These are phyloP conservation scores for Moesziomyces sp. DNA, from an alignment of 1,284 basidiomycete species.

Conservation along the genomic window DNA sequence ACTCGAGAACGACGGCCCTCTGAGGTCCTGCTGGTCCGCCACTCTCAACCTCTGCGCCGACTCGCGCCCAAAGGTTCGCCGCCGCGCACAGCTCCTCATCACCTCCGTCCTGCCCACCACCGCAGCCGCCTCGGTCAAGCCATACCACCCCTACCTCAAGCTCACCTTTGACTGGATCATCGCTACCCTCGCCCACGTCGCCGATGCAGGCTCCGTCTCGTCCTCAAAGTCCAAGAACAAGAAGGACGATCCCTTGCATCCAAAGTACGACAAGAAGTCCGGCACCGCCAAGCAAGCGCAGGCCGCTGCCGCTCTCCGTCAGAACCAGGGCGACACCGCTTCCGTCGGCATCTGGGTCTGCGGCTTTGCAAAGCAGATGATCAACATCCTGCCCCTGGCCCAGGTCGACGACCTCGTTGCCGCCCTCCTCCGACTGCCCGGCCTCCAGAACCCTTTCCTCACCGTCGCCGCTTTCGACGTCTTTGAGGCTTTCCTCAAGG, in stretches of 20 bases:
- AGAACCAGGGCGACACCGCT: slow-evolving; percentile 57
- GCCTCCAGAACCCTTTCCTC: slow-evolving; percentile 64
- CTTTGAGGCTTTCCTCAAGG: slow-evolving; percentile 63
- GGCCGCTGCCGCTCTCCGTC: slow-evolving; percentile 57
- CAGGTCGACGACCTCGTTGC: slow-evolving; percentile 48
- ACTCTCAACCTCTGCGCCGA: slow-evolving; percentile 86
- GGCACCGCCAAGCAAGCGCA: slow-evolving; percentile 60
- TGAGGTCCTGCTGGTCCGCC: slow-evolving; percentile 71
- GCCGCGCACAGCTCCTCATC: slow-evolving; percentile 86
- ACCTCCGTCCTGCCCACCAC: slow-evolving; percentile 72
- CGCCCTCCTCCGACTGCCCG: slow-evolving; percentile 57
- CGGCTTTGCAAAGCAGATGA: slow-evolving; percentile 59
- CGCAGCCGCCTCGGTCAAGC: slow-evolving; percentile 30
- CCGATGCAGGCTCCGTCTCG: slow-evolving; percentile 71
- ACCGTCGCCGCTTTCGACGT: slow-evolving; percentile 64
- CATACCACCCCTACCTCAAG: slow-evolving; percentile 85
- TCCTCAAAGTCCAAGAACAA: slow-evolving; percentile 71
- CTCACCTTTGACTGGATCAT: slow-evolving; percentile 81
- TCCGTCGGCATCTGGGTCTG: slow-evolving; percentile 64
- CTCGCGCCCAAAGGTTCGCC: slow-evolving; percentile 91
- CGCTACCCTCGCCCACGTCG: slow-evolving; percentile 76
- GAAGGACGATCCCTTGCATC: slow-evolving; percentile 71
- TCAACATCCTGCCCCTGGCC: slow-evolving; percentile 48
- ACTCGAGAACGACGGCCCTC: slow-evolving; percentile 52
- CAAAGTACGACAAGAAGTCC: slow-evolving; percentile 60